These are phyloP conservation scores for Tubosaeta brunneosetosa DNA, from an alignment of 768 basidiomycete genomes.

Conservation along the genomic window DNA sequence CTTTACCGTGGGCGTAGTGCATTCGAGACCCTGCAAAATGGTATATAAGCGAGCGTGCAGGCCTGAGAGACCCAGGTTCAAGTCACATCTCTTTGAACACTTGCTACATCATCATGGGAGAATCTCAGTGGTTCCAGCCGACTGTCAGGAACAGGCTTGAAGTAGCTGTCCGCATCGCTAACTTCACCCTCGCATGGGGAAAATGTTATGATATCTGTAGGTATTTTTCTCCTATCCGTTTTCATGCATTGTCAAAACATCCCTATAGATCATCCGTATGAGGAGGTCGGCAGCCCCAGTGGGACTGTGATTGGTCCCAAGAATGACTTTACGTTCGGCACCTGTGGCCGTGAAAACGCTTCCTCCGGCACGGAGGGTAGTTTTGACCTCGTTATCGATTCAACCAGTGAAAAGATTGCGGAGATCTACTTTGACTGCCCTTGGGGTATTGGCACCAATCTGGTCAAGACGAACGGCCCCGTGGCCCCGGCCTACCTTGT, in stretches of 20 bases:
- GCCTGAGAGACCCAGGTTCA: background rate
- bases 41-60: background rate
- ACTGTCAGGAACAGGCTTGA: background rate
- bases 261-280: background rate
- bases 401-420: background rate
- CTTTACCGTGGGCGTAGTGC: background rate
- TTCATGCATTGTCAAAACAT: background rate
- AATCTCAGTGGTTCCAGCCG: background rate
- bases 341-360: background rate
- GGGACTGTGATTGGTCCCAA: background rate
- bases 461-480: background rate
- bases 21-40: background rate
- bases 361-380: background rate
- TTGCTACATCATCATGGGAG: background rate
- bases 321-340: background rate
- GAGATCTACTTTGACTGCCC: background rate
- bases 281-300: background rate
- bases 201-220: background rate
- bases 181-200: background rate
- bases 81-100: background rate
- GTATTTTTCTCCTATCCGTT: background rate
- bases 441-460: background rate
- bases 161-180: background rate
- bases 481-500: background rate
- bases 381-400: background rate